Base-by-base conservation (phyloP, 305 asterid species). In the Solanum aculeatissimum region DNA sequence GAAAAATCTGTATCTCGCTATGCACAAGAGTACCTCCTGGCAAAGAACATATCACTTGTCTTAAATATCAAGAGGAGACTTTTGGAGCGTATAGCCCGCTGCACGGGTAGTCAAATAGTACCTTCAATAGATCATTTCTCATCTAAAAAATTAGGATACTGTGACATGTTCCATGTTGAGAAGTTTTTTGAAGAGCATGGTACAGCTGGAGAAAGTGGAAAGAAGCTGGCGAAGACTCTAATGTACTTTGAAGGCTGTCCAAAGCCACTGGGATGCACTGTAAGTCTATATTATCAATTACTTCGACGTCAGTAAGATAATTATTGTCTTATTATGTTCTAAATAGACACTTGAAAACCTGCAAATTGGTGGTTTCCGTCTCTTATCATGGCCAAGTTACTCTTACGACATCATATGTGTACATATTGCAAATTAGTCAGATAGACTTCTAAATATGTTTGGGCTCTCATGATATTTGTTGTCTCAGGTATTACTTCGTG, bases 201-300 rank as follows among this genome's bases (percentile, higher is more conserved):
- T 63, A 86, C 92, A 42, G 93, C 96, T 77, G 97, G 94, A 69
- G 95, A 90, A 89, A 85, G 89, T 86, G 98, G 97, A 84, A 94
- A 92, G 89, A 95, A 90, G 92, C 87, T 89, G 84, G 91, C 86
- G 89, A 97, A 95, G 90, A 95, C 99, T n/a, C 91, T 97, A 88
- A 97, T 97, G 99, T 94, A 88, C 88, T 97, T 97, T 89, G 98
- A 97, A 86, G 98, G 95, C 83, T 97, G 99, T 89, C 99, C 98
- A 58, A 95, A 92, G 92, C 98, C 99, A 77, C 92, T 93, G 74
- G 98, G 99, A 71, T 97, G 91, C 95, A 97, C 98, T 87, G 99
- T 97, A 91, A 89, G 97, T 87, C 54, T 71, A 27, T 71, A 27
- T 83, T 53, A 83, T 83, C 85, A 65, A 35, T 80, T 82, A 86